phyloP scores from a whole-genome alignment of 805 yeast genomes.

The Ogataea thermomethanolica region DNA sequence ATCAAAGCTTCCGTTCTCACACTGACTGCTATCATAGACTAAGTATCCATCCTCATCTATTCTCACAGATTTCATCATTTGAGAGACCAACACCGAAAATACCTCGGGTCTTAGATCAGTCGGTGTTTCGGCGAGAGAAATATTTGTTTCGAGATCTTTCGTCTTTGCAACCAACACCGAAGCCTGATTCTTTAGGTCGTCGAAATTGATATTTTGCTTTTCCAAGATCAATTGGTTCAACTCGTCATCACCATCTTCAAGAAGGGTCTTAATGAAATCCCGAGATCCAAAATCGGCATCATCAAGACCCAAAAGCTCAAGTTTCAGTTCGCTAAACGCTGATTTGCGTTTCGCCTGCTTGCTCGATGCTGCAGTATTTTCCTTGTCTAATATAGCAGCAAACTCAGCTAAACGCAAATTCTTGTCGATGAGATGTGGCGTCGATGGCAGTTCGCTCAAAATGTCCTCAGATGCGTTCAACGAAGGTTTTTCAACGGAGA shows the following conservation, averaged over 20 bases:
- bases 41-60: constrained; percentile 16
- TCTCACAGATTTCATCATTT: constrained; percentile 11
- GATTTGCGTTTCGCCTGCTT: constrained; percentile 19
- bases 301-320: constrained; percentile 43
- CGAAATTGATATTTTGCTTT: constrained; percentile 20
- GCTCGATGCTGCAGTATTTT: constrained; percentile 20
- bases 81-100: constrained; percentile 21
- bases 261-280: constrained; percentile 48
- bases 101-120: constrained; percentile 19
- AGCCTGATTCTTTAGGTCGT: constrained; percentile 28
- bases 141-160: constrained; percentile 14
- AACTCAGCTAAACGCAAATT: constrained; percentile 58
- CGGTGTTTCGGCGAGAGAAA: constrained; percentile 25
- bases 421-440: constrained; percentile 67
- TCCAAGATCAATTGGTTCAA: constrained; percentile 22
- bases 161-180: constrained; percentile 22
- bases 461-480: constrained; percentile 50
- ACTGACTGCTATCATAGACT: constrained; percentile 16
- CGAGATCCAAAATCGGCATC: constrained; percentile 59
- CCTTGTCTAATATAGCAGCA: constrained; percentile 40
- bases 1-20: constrained; percentile 13
- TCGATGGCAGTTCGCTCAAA: constrained; percentile 59
- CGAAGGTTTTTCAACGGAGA: constrained; percentile 55
- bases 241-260: constrained; percentile 29
- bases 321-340: constrained; percentile 25